A percentile compares a stretch with the other conserved stretches of the same genome.
Evolutionary conservation across 768 basidiomycete genomes (phyloP).

Genomic region (Cyathus striatus): DNA sequence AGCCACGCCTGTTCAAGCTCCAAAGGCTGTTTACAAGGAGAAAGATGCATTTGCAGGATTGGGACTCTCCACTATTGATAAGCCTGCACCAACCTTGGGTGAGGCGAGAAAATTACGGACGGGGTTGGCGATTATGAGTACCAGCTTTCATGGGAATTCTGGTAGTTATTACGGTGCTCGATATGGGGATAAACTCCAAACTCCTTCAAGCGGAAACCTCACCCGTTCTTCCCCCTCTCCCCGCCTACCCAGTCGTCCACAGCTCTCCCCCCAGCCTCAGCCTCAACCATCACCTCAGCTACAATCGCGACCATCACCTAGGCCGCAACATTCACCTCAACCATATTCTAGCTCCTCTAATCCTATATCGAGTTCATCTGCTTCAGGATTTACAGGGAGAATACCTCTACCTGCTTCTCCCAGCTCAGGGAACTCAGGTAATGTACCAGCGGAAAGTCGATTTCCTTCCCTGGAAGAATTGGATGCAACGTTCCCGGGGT

Average conservation of each 20-base stretch:
- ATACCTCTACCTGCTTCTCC: constrained; percentile 18
- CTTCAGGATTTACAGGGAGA: too few relatives aligned
- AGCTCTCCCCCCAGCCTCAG: constrained; percentile 20
- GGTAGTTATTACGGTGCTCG: constrained; percentile 18
- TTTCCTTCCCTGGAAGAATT: constrained; percentile 89
- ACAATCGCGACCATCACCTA: constrained; percentile 18
- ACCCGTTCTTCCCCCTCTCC: constrained; percentile 32
- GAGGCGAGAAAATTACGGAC: constrained; percentile 72
- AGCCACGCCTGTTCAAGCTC: constrained; percentile 9
- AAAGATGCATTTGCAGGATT: constrained; percentile 82
- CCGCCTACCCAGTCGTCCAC: constrained; percentile 16
- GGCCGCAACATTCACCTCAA: constrained; percentile 19
- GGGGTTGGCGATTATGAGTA: constrained; percentile 54
- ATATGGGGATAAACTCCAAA: constrained; percentile 15
- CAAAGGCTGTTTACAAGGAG: constrained; percentile 13
- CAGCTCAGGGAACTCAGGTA: constrained; percentile 18
- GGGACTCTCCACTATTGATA: constrained; percentile 41
- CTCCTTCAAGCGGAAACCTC: constrained; percentile 14
- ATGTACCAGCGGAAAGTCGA: constrained; percentile 61
- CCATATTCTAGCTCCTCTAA: constrained; percentile 24
- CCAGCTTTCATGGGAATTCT: constrained; percentile 15
- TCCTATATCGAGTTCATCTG: constrained; percentile 17
- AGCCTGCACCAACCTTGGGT: constrained; percentile 61
- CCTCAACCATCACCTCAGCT: too few relatives aligned
- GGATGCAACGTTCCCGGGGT: constrained; percentile 45